Conservation (phyloP, 805 yeast genomes). For the Metschnikowia kunwiensis region DNA sequence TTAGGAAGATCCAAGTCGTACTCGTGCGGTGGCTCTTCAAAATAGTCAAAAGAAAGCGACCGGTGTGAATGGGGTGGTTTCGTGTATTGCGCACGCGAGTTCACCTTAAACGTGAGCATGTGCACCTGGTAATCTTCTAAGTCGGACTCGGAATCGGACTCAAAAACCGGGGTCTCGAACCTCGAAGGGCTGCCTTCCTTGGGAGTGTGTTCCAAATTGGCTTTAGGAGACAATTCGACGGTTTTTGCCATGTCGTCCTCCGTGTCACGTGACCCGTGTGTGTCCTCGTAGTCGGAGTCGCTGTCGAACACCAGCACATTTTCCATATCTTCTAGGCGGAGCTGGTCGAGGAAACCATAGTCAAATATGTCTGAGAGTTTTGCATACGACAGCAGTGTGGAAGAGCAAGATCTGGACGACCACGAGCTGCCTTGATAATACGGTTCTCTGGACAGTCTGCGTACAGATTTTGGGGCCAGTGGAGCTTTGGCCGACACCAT, state of each 20-base stretch:
- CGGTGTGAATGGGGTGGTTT: conserved; percentile 10
- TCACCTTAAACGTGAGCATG: conserved; percentile 18
- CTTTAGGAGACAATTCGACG: background rate
- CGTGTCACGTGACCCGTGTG: background rate
- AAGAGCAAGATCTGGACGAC: conserved; percentile 5
- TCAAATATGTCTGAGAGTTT: conserved; percentile 18
- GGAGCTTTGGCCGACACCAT: conserved; percentile 8
- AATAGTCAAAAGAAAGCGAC: conserved; percentile 12
- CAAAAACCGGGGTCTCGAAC: too few relatives aligned
- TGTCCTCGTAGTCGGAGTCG: conserved; percentile 18
- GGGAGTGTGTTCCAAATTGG: background rate
- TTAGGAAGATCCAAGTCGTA: conserved; percentile 1
- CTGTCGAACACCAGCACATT: conserved; percentile 17
- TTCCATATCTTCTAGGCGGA: conserved; percentile 7
- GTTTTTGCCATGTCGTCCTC: background rate
- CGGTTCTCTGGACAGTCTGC: conserved; percentile 19
- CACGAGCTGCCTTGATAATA: conserved; percentile 12
- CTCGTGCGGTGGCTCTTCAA: conserved; percentile 6
- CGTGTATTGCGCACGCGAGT: conserved; percentile 16
- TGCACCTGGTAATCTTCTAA: conserved; percentile 18
- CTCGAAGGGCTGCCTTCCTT: background rate
- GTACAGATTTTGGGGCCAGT: conserved; percentile 8
- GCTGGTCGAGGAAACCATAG: conserved; percentile 11
- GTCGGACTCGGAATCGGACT: conserved; percentile 15
- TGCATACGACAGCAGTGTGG: conserved; percentile 16